Evolutionary conservation across 495 filamentous ascomycete genomes (phyloP), one percentile per base, ranked within the genome.

Genomic region (Lichenothelia convexa): DNA sequence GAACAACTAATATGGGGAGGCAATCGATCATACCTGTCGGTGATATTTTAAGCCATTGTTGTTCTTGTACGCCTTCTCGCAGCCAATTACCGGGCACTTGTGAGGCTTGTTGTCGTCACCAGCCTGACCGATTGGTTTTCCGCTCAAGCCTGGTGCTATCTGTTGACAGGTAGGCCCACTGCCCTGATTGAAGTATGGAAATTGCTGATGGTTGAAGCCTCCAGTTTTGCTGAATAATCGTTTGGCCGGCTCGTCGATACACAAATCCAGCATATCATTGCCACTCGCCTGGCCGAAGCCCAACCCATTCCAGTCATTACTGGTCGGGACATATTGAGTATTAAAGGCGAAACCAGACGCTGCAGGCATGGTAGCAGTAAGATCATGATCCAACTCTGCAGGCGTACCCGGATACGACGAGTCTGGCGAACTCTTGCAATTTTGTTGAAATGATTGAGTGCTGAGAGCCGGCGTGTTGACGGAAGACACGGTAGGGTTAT

Each of bases 41-140:
- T 80, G 75, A 50, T 80, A 80, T 55, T 95, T 95, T 21, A 99
- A 64, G 21, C 89, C 89, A 48, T 99, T 99, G 49, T 95, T 89
- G 55, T 99, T 99, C 67, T 99, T 99, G 57, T 99, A 99, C 11
- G 89, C 89, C 64, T 99, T 99, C 55, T 99, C 89, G 51, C 89
- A 99, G 13, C 89, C 89, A 48, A 95, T 92, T 30, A 99, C 89
- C 6, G 91, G 89, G 54, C 89, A 99, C 49, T 80, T 78, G 67
- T 92, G 95, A 0, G 89, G 89, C 60, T 94, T 99, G 43, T 83
- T 78, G 46, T 95, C 85, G 41, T 59, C 54, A 15, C 40, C 43
- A 3, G 44, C 49, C 36, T 52, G 54, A 18, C 48, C 50, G 18
- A 48, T 18, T 16, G 44, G 40, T 1, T 44, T 23, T 9, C 51